These are phyloP conservation scores for Angomonas deanei DNA, from an alignment of 208 protist species.

Conservation along the genomic window DNA sequence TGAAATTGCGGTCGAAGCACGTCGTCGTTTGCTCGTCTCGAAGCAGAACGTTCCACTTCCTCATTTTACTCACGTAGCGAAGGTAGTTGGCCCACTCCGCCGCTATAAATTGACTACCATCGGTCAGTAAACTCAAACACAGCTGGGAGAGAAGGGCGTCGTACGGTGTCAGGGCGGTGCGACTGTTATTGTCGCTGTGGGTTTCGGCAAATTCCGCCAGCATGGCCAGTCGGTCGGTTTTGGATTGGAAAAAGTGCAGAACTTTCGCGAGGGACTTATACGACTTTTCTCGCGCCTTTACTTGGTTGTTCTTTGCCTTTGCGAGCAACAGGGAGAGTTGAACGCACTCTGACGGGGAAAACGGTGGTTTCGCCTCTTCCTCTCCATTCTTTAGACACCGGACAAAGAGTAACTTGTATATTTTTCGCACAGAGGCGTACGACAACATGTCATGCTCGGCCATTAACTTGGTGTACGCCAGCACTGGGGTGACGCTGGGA, in stretches of 20 bases:
- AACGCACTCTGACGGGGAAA: neutral
- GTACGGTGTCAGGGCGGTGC: neutral
- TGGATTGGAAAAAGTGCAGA: conserved; percentile 9
- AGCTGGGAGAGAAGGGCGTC: neutral
- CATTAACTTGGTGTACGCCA: conserved; percentile 28
- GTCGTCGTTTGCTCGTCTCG: neutral
- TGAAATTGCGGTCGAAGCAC: conserved; percentile 22
- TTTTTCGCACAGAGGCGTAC: neutral
- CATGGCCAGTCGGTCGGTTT: conserved; percentile 10
- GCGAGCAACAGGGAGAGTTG: neutral
- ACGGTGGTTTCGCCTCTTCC: neutral
- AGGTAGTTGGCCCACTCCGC: conserved; percentile 60
- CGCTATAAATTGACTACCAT: conserved; percentile 29
- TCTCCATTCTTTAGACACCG: neutral
- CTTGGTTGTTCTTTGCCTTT: neutral
- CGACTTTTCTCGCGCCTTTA: neutral
- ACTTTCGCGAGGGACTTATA: conserved; percentile 1
- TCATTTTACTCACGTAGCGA: conserved; percentile 49
- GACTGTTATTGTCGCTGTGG: neutral
- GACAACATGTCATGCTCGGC: conserved; percentile 35
- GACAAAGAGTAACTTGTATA: neutral
- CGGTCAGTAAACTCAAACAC: conserved; percentile 3
- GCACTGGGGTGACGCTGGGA: conserved; percentile 15
- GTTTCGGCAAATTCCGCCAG: conserved; percentile 5
- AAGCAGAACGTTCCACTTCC: conserved; percentile 17